A percentile compares a stretch with the other conserved stretches of the same genome.
Conservation (phyloP, 768 basidiomycete genomes). For the Antrodiella citrinella region DNA sequence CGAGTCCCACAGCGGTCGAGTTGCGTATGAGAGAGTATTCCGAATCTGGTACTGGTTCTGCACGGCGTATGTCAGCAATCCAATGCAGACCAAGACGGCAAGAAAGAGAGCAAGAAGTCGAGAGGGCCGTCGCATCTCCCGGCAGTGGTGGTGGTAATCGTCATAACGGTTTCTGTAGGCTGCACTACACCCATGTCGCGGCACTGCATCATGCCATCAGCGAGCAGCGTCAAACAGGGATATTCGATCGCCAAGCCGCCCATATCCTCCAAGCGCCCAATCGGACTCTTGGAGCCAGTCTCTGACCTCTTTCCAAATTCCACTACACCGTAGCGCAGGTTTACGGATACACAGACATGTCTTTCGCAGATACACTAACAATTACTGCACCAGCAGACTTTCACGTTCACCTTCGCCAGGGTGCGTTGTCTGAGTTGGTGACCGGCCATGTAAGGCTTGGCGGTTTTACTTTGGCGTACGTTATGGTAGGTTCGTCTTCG, state of each 20-base stretch:
- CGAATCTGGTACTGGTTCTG: slow-evolving; percentile 41
- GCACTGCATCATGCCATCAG: too few species aligned
- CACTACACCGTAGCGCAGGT: too few species aligned
- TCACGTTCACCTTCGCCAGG: slow-evolving; percentile 95
- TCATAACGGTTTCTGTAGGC: neutral
- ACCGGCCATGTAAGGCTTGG: slow-evolving; percentile 85
- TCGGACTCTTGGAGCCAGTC: too few species aligned
- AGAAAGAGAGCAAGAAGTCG: neutral
- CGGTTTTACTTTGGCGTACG: slow-evolving; percentile 88
- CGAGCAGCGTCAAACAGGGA: neutral
- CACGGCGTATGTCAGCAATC: neutral
- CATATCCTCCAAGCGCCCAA: too few species aligned
- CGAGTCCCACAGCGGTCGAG: slow-evolving; percentile 52
- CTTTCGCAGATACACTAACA: slow-evolving; percentile 31
- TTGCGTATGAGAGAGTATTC: slow-evolving; percentile 47
- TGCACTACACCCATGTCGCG: too few species aligned
- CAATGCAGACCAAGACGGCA: neutral
- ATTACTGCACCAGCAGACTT: slow-evolving; percentile 77
- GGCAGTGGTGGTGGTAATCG: neutral
- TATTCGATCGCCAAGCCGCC: neutral
- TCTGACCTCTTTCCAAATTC: too few species aligned
- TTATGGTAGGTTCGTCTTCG: slow-evolving; percentile 62
- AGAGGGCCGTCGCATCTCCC: neutral
- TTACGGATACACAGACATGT: too few species aligned
- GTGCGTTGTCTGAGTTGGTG: slow-evolving; percentile 71